These are phyloP conservation scores for Xerocomus spinulosus DNA, from an alignment of 768 basidiomycete genomes.

Conservation along the genomic window DNA sequence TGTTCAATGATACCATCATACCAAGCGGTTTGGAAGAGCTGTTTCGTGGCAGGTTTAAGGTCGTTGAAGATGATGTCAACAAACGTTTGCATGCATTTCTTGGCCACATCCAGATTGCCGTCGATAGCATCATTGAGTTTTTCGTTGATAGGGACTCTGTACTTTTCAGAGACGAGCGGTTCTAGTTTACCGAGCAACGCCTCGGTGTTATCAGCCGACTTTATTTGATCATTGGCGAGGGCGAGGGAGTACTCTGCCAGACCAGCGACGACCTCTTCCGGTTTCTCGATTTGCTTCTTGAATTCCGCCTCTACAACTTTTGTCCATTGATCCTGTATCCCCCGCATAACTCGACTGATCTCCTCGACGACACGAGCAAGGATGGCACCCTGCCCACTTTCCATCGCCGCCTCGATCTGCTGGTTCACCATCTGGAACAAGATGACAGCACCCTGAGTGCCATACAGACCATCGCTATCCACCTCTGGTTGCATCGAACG, in stretches of 20 bases:
- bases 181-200: slow-evolving; percentile 81
- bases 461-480: slow-evolving; percentile 85
- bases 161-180: slow-evolving; percentile 90
- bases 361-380: slow-evolving; percentile 88
- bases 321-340: slow-evolving; percentile 84
- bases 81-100: slow-evolving; percentile 92
- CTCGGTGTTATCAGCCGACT: slow-evolving; percentile 91
- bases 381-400: slow-evolving; percentile 93
- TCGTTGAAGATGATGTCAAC: slow-evolving; percentile 96
- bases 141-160: slow-evolving; percentile 75
- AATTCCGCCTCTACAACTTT: slow-evolving; percentile 78
- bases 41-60: slow-evolving; percentile 79
- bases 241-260: slow-evolving; percentile 96
- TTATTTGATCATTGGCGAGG: slow-evolving; percentile 96
- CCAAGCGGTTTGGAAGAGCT: slow-evolving; percentile 80
- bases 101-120: slow-evolving; percentile 96
- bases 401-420: slow-evolving; percentile 90
- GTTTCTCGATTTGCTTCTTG: slow-evolving; percentile 83
- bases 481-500: slow-evolving; percentile 84
- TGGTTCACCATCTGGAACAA: slow-evolving; percentile 99
- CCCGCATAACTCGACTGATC: slow-evolving; percentile 82
- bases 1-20: slow-evolving; percentile 86
- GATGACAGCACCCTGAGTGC: slow-evolving; percentile 88
- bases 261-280: slow-evolving; percentile 82
- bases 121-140: slow-evolving; percentile 94